A percentile compares a stretch with the other conserved stretches of the same genome.
These are phyloP conservation scores for Sugiyamaella qingdaonensis DNA, from an alignment of 805 yeast species.

Conservation along the genomic window DNA sequence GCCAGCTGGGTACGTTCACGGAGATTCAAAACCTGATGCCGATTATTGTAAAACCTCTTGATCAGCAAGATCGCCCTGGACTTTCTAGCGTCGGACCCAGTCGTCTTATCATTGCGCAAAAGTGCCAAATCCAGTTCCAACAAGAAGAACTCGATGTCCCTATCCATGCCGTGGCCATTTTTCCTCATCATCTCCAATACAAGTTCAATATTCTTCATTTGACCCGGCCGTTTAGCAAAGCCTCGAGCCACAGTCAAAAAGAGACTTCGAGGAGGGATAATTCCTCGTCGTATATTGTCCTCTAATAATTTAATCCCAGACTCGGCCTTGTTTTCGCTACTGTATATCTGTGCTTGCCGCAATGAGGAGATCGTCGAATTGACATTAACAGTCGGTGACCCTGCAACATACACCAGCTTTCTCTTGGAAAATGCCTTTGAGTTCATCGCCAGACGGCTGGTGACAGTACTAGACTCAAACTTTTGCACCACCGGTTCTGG, in stretches of 20 bases:
- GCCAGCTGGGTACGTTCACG: slow-evolving; percentile 15
- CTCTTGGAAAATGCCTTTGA: background rate
- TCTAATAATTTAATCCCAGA: slow-evolving; percentile 12
- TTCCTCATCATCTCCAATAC: slow-evolving; percentile 14
- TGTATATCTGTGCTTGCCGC: slow-evolving; percentile 7
- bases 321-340: slow-evolving; percentile 5
- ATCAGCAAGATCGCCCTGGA: slow-evolving; percentile 4
- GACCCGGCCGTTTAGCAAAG: slow-evolving; percentile 2
- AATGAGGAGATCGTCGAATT: slow-evolving; percentile 6
- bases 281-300: slow-evolving; percentile 11
- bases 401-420: background rate
- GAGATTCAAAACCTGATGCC: slow-evolving; percentile 1
- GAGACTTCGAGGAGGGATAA: slow-evolving; percentile 11
- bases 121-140: slow-evolving; percentile 6
- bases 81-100: background rate
- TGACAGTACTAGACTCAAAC: background rate
- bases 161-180: slow-evolving; percentile 11
- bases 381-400: background rate
- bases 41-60: slow-evolving; percentile 2
- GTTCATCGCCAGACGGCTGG: background rate
- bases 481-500: background rate
- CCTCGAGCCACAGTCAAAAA: slow-evolving; percentile 15
- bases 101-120: background rate
- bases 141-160: slow-evolving; percentile 4
- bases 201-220: background rate